A percentile compares a stretch with the other conserved stretches of the same genome.
Conservation (phyloP, 176 grass and related monocot genomes). For the Oryza meyeriana region DNA sequence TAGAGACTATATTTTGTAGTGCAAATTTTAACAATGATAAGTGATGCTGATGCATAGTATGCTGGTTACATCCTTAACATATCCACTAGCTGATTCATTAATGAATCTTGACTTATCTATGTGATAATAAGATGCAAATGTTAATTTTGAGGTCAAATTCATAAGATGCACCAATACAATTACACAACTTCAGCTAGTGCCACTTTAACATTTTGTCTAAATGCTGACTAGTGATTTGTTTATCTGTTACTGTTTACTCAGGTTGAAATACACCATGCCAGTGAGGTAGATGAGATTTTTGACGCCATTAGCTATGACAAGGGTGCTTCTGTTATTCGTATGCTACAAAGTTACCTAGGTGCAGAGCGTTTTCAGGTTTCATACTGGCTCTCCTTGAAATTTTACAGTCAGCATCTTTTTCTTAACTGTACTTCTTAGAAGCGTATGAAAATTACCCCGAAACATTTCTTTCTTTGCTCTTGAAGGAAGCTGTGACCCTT, state of each 20-base stretch:
- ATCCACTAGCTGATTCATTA: not conserved
- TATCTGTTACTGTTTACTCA: conserved; percentile 21
- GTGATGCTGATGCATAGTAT: not conserved
- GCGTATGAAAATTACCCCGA: conserved; percentile 5
- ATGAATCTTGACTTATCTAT: conserved; percentile 1
- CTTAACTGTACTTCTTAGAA: not conserved
- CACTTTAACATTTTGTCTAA: conserved; percentile 9
- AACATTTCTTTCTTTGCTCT: conserved; percentile 12
- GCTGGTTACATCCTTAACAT: not conserved
- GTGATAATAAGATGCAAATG: conserved; percentile 15
- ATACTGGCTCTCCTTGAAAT: conserved; percentile 16
- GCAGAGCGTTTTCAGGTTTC: conserved; percentile 78
- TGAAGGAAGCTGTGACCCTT: not conserved
- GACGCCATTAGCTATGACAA: conserved; percentile 91
- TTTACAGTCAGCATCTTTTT: conserved; percentile 1
- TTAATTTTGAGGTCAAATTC: not conserved
- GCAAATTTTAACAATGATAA: conserved; percentile 20
- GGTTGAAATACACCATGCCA: conserved; percentile 86
- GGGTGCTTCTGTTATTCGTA: conserved; percentile 75
- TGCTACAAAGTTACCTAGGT: conserved; percentile 93
- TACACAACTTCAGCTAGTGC: not conserved
- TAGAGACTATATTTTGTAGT: not conserved
- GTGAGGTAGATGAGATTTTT: conserved; percentile 81
- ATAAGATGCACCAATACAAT: not conserved
- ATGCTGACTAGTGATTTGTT: conserved; percentile 9